Evolutionary conservation across 1,284 basidiomycete genomes (phyloP).

Genomic region (Pseudozyma flocculosa): DNA sequence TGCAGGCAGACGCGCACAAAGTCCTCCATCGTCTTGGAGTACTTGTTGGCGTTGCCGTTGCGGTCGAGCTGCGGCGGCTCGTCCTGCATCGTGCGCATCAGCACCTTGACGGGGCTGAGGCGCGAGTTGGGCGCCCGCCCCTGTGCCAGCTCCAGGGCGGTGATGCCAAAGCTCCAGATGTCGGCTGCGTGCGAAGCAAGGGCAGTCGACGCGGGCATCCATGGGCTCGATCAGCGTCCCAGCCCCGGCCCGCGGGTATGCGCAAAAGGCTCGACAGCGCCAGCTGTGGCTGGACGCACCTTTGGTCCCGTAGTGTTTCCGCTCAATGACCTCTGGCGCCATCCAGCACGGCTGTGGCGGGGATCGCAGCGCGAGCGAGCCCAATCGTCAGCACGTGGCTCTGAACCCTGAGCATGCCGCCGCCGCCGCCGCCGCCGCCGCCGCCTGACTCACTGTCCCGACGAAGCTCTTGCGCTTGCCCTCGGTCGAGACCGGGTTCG

Average conservation of each 20-base stretch:
- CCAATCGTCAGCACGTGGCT: no score
- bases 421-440: no score
- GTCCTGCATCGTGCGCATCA: slow-evolving; percentile 66
- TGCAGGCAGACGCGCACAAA: slow-evolving; percentile 75
- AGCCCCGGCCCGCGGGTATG: no score
- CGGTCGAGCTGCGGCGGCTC: slow-evolving; percentile 69
- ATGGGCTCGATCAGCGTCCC: no score
- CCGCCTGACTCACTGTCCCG: slow-evolving; percentile 64
- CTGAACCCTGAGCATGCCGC: no score
- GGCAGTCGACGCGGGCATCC: no score
- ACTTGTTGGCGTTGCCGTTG: slow-evolving; percentile 71
- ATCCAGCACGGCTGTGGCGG: slow-evolving; percentile 74
- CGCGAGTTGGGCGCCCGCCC: slow-evolving; percentile 78
- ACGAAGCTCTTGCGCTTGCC: slow-evolving; percentile 76
- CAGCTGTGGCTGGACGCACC: slow-evolving; percentile 7
- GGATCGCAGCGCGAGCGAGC: background rate
- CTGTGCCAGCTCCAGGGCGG: slow-evolving; percentile 75
- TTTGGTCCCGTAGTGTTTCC: slow-evolving; percentile 74
- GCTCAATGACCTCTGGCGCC: slow-evolving; percentile 85
- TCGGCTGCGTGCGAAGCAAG: slow-evolving; percentile 64
- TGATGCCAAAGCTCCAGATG: slow-evolving; percentile 90
- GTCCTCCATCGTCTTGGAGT: slow-evolving; percentile 78
- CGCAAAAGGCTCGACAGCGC: no score
- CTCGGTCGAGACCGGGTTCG: slow-evolving; percentile 54
- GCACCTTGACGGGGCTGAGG: slow-evolving; percentile 71